phyloP scores from a whole-genome alignment of 306 rosid species.

The Dryas octopetala region DNA sequence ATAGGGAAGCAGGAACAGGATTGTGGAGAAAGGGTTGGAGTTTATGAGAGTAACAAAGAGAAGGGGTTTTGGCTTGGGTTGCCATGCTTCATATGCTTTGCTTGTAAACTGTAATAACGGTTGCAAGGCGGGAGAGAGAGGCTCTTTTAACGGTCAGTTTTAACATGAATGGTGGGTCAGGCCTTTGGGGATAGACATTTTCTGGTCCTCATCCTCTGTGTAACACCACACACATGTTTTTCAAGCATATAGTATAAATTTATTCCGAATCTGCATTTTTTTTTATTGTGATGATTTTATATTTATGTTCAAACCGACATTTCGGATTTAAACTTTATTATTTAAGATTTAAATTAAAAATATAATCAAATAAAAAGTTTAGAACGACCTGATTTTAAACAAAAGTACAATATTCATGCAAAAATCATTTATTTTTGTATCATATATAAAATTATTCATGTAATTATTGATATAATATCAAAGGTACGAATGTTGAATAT shows the following conservation, averaged over 20 bases:
- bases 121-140: constrained; percentile 12
- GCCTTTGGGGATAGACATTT: constrained; percentile 27
- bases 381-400: too few species aligned
- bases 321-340: too few species aligned
- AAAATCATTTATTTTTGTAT: too few species aligned
- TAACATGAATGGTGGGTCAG: background rate
- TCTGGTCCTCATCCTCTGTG: constrained; percentile 28
- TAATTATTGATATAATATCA: too few species aligned
- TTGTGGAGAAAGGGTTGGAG: constrained; percentile 34
- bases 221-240: constrained; percentile 8
- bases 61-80: constrained; percentile 12
- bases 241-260: background rate
- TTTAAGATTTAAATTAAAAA: too few species aligned
- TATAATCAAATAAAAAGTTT: too few species aligned
- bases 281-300: too few species aligned
- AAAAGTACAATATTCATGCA: too few species aligned
- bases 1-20: constrained; percentile 28
- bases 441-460: too few species aligned
- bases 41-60: constrained; percentile 31
- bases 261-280: background rate
- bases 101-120: constrained; percentile 11
- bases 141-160: background rate
- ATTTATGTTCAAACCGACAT: too few species aligned
- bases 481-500: too few species aligned
- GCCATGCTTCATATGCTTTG: constrained; percentile 8